Evolutionary conservation across 2,329 filamentous ascomycete genomes (phyloP).

Genomic region (Cladosporium sp.): DNA sequence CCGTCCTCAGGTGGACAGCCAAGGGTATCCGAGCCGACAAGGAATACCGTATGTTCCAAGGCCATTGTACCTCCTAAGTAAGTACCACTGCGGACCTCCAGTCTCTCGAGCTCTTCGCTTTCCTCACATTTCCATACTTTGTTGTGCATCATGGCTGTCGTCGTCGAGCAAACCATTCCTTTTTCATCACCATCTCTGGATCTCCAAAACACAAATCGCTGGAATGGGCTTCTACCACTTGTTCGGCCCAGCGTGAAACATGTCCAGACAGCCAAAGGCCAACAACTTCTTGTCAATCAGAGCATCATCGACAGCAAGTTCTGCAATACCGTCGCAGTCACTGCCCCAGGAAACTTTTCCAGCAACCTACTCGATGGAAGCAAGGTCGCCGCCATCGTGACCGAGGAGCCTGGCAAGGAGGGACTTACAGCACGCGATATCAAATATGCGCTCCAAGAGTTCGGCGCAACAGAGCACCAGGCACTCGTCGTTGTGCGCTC

Average conservation of each 20-base stretch:
- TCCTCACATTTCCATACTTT: background rate
- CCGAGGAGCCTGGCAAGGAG: slow-evolving; percentile 31
- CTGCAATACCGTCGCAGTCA: slow-evolving; percentile 36
- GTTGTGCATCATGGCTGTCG: slow-evolving; percentile 36
- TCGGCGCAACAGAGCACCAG: slow-evolving; percentile 28
- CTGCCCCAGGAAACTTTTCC: slow-evolving; percentile 38
- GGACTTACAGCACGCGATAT: slow-evolving; percentile 35
- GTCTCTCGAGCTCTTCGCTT: background rate
- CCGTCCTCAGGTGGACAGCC: slow-evolving; percentile 10
- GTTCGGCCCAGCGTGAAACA: slow-evolving; percentile 37
- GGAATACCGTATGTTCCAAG: slow-evolving; percentile 8
- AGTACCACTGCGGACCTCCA: background rate
- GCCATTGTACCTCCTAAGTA: slow-evolving; percentile 1
- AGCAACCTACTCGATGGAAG: slow-evolving; percentile 39
- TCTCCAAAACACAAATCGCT: slow-evolving; percentile 35
- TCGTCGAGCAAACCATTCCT: slow-evolving; percentile 41
- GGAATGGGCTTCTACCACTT: slow-evolving; percentile 39
- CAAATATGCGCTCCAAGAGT: slow-evolving; percentile 29
- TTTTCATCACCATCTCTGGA: slow-evolving; percentile 34
- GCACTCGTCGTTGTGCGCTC: slow-evolving; percentile 36
- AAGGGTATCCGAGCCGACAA: slow-evolving; percentile 11
- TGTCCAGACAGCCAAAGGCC: slow-evolving; percentile 33
- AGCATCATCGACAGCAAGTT: slow-evolving; percentile 30
- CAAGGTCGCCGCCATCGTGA: slow-evolving; percentile 38
- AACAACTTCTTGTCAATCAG: slow-evolving; percentile 37